Conservation (phyloP, 2,329 filamentous ascomycete species). For the Monilinia laxa region DNA sequence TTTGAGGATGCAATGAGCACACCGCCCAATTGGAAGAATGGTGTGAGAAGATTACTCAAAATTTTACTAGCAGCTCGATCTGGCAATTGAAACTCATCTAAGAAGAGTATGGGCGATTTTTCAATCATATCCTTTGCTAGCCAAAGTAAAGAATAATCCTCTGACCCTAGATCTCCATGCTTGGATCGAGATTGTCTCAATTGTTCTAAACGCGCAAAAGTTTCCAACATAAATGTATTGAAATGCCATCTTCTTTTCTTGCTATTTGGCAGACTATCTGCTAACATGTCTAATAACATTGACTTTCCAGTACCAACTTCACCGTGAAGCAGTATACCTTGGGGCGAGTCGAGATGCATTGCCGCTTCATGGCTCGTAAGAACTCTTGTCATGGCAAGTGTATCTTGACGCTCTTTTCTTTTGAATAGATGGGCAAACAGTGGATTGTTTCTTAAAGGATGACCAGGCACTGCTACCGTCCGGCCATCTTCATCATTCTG, state of each 20-base stretch:
- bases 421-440: slow-evolving; percentile 60
- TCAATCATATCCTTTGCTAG: slow-evolving; percentile 75
- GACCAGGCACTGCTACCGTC: slow-evolving; percentile 51
- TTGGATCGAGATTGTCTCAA: slow-evolving; percentile 47
- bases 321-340: slow-evolving; percentile 73
- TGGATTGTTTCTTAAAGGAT: slow-evolving; percentile 58
- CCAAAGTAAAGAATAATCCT: slow-evolving; percentile 54
- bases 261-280: slow-evolving; percentile 69
- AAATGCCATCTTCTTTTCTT: slow-evolving; percentile 79
- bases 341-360: slow-evolving; percentile 68
- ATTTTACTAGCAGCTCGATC: slow-evolving; percentile 78
- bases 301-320: slow-evolving; percentile 83
- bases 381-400: slow-evolving; percentile 65
- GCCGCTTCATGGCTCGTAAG: slow-evolving; percentile 70
- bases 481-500: slow-evolving; percentile 40
- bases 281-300: slow-evolving; percentile 82
- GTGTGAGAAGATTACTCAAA: slow-evolving; percentile 72
- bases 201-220: slow-evolving; percentile 68
- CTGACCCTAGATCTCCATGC: slow-evolving; percentile 21
- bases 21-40: slow-evolving; percentile 79
- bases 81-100: slow-evolving; percentile 82
- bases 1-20: slow-evolving; percentile 80
- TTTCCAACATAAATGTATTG: slow-evolving; percentile 82
- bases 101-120: slow-evolving; percentile 71
- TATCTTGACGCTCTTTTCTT: slow-evolving; percentile 54